Base-by-base conservation (phyloP, 257 asterid species). In the Fraxinus anomala region DNA sequence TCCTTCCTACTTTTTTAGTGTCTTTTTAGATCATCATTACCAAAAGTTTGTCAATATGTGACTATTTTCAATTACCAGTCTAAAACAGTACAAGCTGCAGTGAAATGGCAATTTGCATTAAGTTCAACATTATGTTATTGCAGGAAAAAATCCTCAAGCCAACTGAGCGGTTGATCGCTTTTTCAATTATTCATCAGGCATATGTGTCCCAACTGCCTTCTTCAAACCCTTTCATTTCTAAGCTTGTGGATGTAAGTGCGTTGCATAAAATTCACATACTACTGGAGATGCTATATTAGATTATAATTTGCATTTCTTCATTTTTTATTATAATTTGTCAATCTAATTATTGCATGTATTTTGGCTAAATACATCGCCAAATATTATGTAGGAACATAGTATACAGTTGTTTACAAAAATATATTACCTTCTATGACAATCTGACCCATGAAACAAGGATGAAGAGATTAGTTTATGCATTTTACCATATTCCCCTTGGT, bases 201-300 rank as follows among this genome's bases (percentile, higher is more conserved):
- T 92, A 94, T 83, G 88, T 95, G 34, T 88, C 92, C 11, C 96
- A 89, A 68, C 90, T 73, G 73, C 94, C 97, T 74, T 89, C 94
- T 14, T 88, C 89, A 61, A 94, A 90, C 77, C 97, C 99, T 23
- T 92, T 90, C 84, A 78, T 89, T 72, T 82, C 92, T 26, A 85
- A 80, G 88, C 96, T 94, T 80, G 89, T 94, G 10, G 85, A 90
- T 82, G 99, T 94, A 88, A 89, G 94, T 81, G 80, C 42, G 42
- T 71, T 42, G 17, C 75, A 72, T 47, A 36, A 44, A 44, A 54
- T 77, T 69, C 40, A 79, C 69, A 24, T 77, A 73, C 24, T 63
- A 26, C 65, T 78, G 42, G 23, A 70, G 42, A 54, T 66, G 67
- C 76, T 33, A n/a, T 61, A 74, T 36, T 76, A 54, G 72, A n/a